These are phyloP conservation scores for Trichophyton schoenleinii DNA, from an alignment of 2,329 filamentous ascomycete genomes.

Conservation along the genomic window DNA sequence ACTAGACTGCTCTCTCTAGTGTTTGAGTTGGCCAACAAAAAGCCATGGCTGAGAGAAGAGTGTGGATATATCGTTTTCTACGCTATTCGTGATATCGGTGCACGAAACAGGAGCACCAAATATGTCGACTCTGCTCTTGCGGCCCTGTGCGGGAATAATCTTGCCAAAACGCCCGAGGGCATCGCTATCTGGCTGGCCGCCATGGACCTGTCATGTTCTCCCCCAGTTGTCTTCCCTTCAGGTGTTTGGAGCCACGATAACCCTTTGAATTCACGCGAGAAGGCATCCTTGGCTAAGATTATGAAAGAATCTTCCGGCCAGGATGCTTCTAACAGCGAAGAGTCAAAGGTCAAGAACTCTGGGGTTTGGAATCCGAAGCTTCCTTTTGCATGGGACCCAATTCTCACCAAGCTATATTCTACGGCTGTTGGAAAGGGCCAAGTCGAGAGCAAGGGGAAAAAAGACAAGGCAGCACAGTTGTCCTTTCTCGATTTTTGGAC, in stretches of 20 bases:
- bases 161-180: constrained; percentile 74
- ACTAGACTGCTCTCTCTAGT: constrained; percentile 57
- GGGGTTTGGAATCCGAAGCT: constrained; percentile 68
- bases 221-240: constrained; percentile 50
- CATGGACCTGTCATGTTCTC: constrained; percentile 51
- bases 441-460: constrained; percentile 21
- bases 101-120: constrained; percentile 28
- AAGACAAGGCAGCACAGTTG: constrained; percentile 26
- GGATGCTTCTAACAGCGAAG: constrained; percentile 20
- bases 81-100: constrained; percentile 46
- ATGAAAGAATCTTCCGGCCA: constrained; percentile 52
- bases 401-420: constrained; percentile 43
- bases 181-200: constrained; percentile 76
- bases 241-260: constrained; percentile 63
- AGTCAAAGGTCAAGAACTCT: constrained; percentile 33
- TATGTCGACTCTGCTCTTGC: constrained; percentile 51
- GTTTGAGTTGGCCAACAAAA: constrained; percentile 62
- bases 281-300: constrained; percentile 58
- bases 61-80: constrained; percentile 73
- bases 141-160: constrained; percentile 49
- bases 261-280: constrained; percentile 57
- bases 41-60: constrained; percentile 79
- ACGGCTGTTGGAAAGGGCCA: constrained; percentile 18
- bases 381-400: constrained; percentile 76
- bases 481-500: constrained; percentile 70